Conservation (phyloP, 305 asterid genomes). For the Solanum hybrid region DNA sequence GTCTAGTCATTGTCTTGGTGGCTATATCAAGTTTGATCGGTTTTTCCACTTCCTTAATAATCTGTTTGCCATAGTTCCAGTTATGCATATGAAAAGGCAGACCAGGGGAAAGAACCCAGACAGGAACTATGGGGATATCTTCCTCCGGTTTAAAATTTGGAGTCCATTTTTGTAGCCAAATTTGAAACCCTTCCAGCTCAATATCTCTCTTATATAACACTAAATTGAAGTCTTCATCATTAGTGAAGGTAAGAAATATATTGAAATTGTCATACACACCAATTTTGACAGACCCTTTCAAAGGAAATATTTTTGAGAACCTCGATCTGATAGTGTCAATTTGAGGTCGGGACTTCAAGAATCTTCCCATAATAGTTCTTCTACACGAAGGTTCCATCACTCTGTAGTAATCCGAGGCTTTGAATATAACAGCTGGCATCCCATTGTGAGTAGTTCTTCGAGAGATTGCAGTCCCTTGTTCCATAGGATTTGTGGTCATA, state of each 20-base stretch:
- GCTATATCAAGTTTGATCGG: neutral
- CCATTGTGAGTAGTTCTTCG: too few relatives aligned
- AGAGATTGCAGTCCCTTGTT: too few relatives aligned
- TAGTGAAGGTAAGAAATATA: neutral
- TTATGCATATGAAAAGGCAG: neutral
- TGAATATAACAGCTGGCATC: too few relatives aligned
- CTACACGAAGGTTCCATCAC: too few relatives aligned
- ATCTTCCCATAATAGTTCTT: too few relatives aligned
- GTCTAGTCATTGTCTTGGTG: neutral
- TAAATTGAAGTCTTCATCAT: neutral
- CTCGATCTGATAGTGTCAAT: too few relatives aligned
- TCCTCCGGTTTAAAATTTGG: neutral
- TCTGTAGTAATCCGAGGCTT: too few relatives aligned
- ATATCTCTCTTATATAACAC: neutral
- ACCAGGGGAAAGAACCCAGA: neutral
- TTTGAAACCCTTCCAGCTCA: neutral
- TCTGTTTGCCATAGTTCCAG: neutral
- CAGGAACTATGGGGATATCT: neutral
- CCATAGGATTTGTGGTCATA: too few relatives aligned
- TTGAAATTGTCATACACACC: too few relatives aligned
- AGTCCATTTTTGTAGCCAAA: neutral
- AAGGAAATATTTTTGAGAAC: too few relatives aligned
- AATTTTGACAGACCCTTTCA: too few relatives aligned
- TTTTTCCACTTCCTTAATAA: neutral
- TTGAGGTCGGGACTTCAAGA: too few relatives aligned